These are phyloP conservation scores for Juglanconis sp. DNA, from an alignment of 2,329 filamentous ascomycete species.

Conservation along the genomic window DNA sequence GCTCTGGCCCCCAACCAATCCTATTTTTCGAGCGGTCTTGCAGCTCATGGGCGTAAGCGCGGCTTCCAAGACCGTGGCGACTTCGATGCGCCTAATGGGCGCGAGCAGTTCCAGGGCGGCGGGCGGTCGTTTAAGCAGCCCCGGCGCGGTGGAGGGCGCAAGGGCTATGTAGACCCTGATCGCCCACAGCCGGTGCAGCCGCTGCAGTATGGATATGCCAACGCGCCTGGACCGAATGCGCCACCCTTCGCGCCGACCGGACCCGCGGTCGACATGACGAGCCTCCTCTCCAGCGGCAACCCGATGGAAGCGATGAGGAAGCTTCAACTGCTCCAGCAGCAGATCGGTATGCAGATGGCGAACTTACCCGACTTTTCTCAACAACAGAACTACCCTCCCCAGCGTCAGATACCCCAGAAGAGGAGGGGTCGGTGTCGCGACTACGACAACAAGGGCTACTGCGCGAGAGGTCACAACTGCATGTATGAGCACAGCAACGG, in stretches of 20 bases:
- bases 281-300: slow-evolving; percentile 54
- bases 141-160: slow-evolving; percentile 42
- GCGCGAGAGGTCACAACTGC: slow-evolving; percentile 64
- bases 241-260: slow-evolving; percentile 25
- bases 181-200: slow-evolving; percentile 24
- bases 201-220: slow-evolving; percentile 12
- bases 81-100: slow-evolving; percentile 23
- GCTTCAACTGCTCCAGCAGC: slow-evolving; percentile 61
- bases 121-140: slow-evolving; percentile 57
- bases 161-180: slow-evolving; percentile 17
- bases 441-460: slow-evolving; percentile 72
- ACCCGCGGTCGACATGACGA: slow-evolving; percentile 33
- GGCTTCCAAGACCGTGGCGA: slow-evolving; percentile 52
- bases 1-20: neutral
- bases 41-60: slow-evolving; percentile 45
- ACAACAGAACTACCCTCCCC: slow-evolving; percentile 16
- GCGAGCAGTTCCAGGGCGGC: slow-evolving; percentile 29
- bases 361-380: slow-evolving; percentile 33
- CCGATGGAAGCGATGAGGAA: slow-evolving; percentile 60
- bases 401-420: slow-evolving; percentile 27
- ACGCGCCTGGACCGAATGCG: neutral
- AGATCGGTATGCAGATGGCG: slow-evolving; percentile 48
- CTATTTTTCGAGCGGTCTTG: slow-evolving; percentile 21
- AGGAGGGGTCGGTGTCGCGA: slow-evolving; percentile 59
- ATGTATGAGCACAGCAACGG: slow-evolving; percentile 65